A percentile compares a stretch with the other conserved stretches of the same genome.
These are phyloP conservation scores for Leptographium lundbergii DNA, from an alignment of 2,329 filamentous ascomycete species.

Conservation along the genomic window DNA sequence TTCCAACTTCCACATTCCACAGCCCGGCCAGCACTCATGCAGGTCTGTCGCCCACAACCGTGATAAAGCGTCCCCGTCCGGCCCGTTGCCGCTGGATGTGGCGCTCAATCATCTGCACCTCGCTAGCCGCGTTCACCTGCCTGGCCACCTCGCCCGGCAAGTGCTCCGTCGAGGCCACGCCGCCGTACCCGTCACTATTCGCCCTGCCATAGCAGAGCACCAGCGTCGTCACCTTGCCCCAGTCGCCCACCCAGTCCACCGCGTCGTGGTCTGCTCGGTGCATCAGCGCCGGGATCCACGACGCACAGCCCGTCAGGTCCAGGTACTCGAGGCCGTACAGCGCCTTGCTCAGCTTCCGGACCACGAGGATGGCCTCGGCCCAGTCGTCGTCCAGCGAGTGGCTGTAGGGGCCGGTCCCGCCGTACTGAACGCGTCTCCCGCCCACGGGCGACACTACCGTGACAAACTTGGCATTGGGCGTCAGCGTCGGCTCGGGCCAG, in stretches of 20 bases:
- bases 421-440: slow-evolving; percentile 34
- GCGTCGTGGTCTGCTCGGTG: slow-evolving; percentile 28
- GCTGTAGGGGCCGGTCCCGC: slow-evolving; percentile 44
- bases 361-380: slow-evolving; percentile 42
- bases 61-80: slow-evolving; percentile 13
- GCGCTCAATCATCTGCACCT: slow-evolving; percentile 9
- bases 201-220: slow-evolving; percentile 8
- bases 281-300: slow-evolving; percentile 40
- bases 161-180: neutral
- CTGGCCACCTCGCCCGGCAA: slow-evolving; percentile 4
- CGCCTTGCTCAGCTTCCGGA: slow-evolving; percentile 39
- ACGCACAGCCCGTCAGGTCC: slow-evolving; percentile 45
- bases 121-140: slow-evolving; percentile 4
- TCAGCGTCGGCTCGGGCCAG: slow-evolving; percentile 49
- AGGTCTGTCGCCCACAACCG: slow-evolving; percentile 4
- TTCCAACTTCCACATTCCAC: neutral
- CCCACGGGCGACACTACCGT: slow-evolving; percentile 30
- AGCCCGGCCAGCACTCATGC: neutral
- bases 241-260: slow-evolving; percentile 35
- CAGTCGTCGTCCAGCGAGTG: slow-evolving; percentile 46
- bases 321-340: slow-evolving; percentile 48
- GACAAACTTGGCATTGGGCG: slow-evolving; percentile 37
- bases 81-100: slow-evolving; percentile 11
- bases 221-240: slow-evolving; percentile 13
- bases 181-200: neutral